phyloP scores from a whole-genome alignment of 164 flowering plant species.

The Dillenia suffruticosa region DNA sequence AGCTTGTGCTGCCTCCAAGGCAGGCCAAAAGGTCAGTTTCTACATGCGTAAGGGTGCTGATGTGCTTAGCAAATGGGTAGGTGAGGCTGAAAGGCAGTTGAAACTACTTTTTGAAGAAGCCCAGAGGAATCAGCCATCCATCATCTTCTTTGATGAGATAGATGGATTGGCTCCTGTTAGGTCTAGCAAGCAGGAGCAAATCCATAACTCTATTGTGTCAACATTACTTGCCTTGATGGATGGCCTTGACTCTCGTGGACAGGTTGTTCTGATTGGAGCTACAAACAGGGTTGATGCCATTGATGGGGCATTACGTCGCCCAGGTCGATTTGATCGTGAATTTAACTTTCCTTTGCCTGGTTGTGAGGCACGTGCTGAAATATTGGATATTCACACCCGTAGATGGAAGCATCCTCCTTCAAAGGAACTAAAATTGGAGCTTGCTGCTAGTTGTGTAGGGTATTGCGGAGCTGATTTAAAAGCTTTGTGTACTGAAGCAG shows the following conservation, averaged over 20 bases:
- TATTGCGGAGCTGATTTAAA: conserved; percentile 99
- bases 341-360: conserved; percentile 97
- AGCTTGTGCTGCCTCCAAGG: conserved; percentile 99
- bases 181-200: conserved; percentile 99
- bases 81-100: conserved; percentile 98
- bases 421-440: conserved; percentile 72
- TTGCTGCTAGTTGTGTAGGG: conserved; percentile 98
- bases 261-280: conserved; percentile 98
- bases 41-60: conserved; percentile 99
- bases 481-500: conserved; percentile 98
- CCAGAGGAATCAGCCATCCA: conserved; percentile 95
- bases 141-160: conserved; percentile 98
- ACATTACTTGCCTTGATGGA: conserved; percentile 99
- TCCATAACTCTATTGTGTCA: conserved; percentile 97
- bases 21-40: conserved; percentile 99
- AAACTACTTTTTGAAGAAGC: conserved; percentile 99
- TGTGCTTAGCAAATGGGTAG: conserved; percentile 99
- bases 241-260: conserved; percentile 99
- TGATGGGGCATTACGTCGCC: conserved; percentile 98
- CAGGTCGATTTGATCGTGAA: conserved; percentile 99
- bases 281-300: conserved; percentile 98
- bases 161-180: conserved; percentile 99
- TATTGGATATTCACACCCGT: conserved; percentile 91
- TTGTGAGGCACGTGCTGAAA: conserved; percentile 95
- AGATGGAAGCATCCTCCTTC: conserved; percentile 97